phyloP scores from a whole-genome alignment of 1,284 basidiomycete species.

The Leccinum griseonigrum region DNA sequence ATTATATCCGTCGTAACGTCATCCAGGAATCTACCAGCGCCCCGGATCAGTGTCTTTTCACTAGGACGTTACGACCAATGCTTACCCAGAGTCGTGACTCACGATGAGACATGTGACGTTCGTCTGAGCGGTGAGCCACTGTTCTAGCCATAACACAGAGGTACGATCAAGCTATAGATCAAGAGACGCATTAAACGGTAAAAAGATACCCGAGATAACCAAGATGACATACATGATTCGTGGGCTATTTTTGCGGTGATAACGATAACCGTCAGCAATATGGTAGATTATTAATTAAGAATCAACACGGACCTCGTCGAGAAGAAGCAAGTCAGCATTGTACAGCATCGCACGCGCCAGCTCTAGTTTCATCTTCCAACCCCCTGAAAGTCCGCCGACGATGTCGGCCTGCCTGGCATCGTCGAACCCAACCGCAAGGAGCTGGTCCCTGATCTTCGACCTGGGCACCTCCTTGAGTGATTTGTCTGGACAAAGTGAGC shows the following conservation, averaged over 20 bases:
- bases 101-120: constrained; percentile 92
- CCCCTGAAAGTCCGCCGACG: constrained; percentile 92
- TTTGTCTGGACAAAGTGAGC: constrained; percentile 45
- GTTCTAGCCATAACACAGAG: constrained; percentile 93
- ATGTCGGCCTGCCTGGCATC: constrained; percentile 81
- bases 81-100: constrained; percentile 95
- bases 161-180: constrained; percentile 72
- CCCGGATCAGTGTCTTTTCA: constrained; percentile 12
- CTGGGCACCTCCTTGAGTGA: constrained; percentile 57
- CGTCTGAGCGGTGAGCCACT: constrained; percentile 80
- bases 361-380: constrained; percentile 99
- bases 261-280: constrained; percentile 19
- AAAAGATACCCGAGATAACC: constrained; percentile 15
- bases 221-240: constrained; percentile 75
- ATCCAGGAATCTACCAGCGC: constrained; percentile 78
- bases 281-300: constrained; percentile 23
- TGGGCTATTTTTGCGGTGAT: constrained; percentile 57
- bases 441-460: constrained; percentile 73
- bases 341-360: constrained; percentile 94
- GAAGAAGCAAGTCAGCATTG: constrained; percentile 90
- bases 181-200: constrained; percentile 21
- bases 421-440: constrained; percentile 90
- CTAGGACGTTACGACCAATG: constrained; percentile 14
- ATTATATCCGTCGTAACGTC: constrained; percentile 98
- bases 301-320: constrained; percentile 64